phyloP scores from a whole-genome alignment of 1,284 basidiomycete species.

The Boletellus deceptivus region DNA sequence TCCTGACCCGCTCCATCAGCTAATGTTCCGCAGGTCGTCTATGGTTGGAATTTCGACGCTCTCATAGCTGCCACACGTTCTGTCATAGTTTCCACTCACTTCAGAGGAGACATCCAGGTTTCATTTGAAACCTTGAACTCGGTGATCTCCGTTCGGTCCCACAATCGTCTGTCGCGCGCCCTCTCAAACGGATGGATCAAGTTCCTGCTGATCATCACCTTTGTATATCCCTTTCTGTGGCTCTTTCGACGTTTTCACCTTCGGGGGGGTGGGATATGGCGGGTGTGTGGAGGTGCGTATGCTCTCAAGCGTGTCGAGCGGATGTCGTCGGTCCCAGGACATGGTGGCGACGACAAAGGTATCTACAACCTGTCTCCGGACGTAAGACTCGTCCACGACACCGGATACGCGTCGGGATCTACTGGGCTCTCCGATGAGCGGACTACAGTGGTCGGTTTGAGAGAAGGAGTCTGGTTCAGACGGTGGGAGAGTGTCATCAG shows the following conservation, averaged over 20 bases:
- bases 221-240: constrained; percentile 75
- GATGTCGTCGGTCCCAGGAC: constrained; percentile 31
- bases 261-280: constrained; percentile 64
- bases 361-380: constrained; percentile 17
- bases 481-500: constrained; percentile 69
- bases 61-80: constrained; percentile 53
- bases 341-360: constrained; percentile 12
- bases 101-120: constrained; percentile 51
- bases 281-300: constrained; percentile 67
- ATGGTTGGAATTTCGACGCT: constrained; percentile 67
- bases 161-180: constrained; percentile 57
- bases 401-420: constrained; percentile 11
- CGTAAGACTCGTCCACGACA: constrained; percentile 22
- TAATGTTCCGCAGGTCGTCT: constrained; percentile 44
- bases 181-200: constrained; percentile 66
- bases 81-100: constrained; percentile 51
- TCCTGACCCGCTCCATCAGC: background rate
- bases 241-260: constrained; percentile 61
- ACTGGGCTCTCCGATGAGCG: constrained; percentile 28
- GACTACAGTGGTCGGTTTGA: constrained; percentile 49
- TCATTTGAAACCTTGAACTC: constrained; percentile 43
- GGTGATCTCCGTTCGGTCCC: constrained; percentile 57
- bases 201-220: constrained; percentile 57
- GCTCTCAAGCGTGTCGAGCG: constrained; percentile 50
- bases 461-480: constrained; percentile 76